Evolutionary conservation across 2,329 filamentous ascomycete genomes (phyloP).

Genomic region (Aspergillus pseudoterreus): DNA sequence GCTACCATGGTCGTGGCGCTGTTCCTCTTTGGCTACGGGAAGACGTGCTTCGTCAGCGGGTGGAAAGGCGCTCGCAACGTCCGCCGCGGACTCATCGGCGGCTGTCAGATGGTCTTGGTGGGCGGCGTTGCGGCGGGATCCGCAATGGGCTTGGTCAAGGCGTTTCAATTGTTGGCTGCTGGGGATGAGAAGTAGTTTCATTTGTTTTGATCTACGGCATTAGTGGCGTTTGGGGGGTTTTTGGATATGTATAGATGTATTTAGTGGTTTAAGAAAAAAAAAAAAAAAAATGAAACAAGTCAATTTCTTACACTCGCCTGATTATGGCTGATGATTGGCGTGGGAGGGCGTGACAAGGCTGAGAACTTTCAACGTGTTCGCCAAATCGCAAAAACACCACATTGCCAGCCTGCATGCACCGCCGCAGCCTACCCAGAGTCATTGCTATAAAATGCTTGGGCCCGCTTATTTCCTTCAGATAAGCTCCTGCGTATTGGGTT

Average conservation of each 20-base stretch:
- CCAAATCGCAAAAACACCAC: background rate
- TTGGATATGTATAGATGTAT: background rate
- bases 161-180: slow-evolving; percentile 31
- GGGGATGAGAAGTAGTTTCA: background rate
- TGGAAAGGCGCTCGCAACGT: slow-evolving; percentile 33
- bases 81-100: slow-evolving; percentile 31
- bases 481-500: no score
- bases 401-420: no score
- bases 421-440: no score
- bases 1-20: slow-evolving; percentile 49
- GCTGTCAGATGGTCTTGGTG: slow-evolving; percentile 39
- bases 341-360: background rate
- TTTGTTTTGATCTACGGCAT: background rate
- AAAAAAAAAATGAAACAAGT: no score
- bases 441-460: no score
- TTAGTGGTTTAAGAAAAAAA: background rate
- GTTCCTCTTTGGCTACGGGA: slow-evolving; percentile 50
- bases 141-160: slow-evolving; percentile 39
- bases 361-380: background rate
- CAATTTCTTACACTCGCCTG: no score
- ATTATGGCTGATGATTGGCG: no score
- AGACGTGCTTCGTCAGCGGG: slow-evolving; percentile 41
- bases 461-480: no score
- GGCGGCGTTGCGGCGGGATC: slow-evolving; percentile 38
- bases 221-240: background rate